Evolutionary conservation across 176 grass and related monocot species (phyloP).

Genomic region (Hordeum marinum): DNA sequence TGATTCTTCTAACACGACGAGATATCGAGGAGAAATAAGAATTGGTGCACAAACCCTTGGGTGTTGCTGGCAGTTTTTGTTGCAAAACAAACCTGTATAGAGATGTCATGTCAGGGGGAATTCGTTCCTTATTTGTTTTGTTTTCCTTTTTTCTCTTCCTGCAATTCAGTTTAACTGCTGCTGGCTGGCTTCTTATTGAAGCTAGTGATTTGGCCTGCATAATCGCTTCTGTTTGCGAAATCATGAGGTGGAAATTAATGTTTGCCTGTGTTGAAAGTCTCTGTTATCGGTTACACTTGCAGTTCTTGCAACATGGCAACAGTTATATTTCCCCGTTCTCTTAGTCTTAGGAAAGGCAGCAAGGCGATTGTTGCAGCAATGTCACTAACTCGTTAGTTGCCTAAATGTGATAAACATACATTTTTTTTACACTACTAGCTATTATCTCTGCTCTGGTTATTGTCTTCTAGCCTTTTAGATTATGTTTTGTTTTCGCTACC

Average conservation of each 20-base stretch:
- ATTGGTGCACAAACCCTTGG: slow-evolving; percentile 20
- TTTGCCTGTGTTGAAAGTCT: neutral
- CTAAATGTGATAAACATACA: no score
- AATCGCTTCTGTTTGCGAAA: neutral
- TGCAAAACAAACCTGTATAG: slow-evolving; percentile 52
- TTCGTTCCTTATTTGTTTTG: slow-evolving; percentile 26
- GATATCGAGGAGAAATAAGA: slow-evolving; percentile 33
- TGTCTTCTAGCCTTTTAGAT: no score
- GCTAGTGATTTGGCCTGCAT: slow-evolving; percentile 15
- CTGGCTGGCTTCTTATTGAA: slow-evolving; percentile 30
- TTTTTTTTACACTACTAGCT: no score
- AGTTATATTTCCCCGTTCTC: no score
- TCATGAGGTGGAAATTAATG: neutral
- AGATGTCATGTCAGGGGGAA: slow-evolving; percentile 51
- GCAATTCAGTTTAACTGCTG: slow-evolving; percentile 34
- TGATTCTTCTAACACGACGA: slow-evolving; percentile 11
- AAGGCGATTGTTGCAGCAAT: no score
- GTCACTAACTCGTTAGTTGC: no score
- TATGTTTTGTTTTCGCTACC: no score
- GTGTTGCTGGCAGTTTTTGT: slow-evolving; percentile 30
- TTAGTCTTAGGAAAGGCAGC: no score
- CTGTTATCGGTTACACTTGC: no score
- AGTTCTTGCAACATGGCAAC: no score
- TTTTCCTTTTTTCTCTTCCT: neutral
- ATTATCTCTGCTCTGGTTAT: no score